A percentile compares a stretch with the other conserved stretches of the same genome.
Conservation (phyloP, 2,329 filamentous ascomycete species). For the Aurifilum marmelostoma region DNA sequence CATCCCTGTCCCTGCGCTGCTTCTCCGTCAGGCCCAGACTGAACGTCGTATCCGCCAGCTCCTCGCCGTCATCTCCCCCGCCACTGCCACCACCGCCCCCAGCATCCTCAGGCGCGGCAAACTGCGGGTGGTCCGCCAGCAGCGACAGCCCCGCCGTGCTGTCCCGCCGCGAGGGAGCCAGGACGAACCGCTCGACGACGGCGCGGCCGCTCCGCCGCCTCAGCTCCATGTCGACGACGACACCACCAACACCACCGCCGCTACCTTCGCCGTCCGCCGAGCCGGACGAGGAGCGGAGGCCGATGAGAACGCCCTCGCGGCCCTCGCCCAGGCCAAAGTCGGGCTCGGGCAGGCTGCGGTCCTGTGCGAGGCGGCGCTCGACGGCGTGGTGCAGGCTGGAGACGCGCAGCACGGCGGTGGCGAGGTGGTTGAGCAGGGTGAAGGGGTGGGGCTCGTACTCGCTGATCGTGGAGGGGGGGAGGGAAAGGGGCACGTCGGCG, state of each 20-base stretch:
- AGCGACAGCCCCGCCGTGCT: conserved; percentile 51
- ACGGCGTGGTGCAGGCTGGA: conserved; percentile 76
- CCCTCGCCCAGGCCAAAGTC: conserved; percentile 78
- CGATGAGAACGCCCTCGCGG: conserved; percentile 77
- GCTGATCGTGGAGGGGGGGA: conserved; percentile 44
- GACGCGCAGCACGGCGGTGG: conserved; percentile 81
- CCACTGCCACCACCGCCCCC: conserved; percentile 35
- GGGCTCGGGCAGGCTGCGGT: conserved; percentile 75
- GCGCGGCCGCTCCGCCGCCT: conserved; percentile 80
- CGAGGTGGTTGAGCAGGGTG: conserved; percentile 76
- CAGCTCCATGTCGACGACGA: conserved; percentile 85
- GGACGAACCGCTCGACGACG: conserved; percentile 69
- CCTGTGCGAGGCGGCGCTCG: conserved; percentile 72
- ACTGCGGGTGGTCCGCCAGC: conserved; percentile 77
- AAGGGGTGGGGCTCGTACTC: conserved; percentile 71
- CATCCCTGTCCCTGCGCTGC: conserved; percentile 83
- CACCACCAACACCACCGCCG: conserved; percentile 39
- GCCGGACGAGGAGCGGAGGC: conserved; percentile 43
- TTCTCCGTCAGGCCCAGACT: conserved; percentile 86
- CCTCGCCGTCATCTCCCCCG: conserved; percentile 47
- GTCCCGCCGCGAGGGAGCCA: conserved; percentile 38
- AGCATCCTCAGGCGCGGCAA: conserved; percentile 52
- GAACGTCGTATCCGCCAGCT: conserved; percentile 76
- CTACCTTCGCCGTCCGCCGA: conserved; percentile 20
- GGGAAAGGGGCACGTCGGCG: conserved; percentile 69